A percentile compares a stretch with the other conserved stretches of the same genome.
Conservation (phyloP, 352 stramenopile genomes). For the Discostella stelligera region DNA sequence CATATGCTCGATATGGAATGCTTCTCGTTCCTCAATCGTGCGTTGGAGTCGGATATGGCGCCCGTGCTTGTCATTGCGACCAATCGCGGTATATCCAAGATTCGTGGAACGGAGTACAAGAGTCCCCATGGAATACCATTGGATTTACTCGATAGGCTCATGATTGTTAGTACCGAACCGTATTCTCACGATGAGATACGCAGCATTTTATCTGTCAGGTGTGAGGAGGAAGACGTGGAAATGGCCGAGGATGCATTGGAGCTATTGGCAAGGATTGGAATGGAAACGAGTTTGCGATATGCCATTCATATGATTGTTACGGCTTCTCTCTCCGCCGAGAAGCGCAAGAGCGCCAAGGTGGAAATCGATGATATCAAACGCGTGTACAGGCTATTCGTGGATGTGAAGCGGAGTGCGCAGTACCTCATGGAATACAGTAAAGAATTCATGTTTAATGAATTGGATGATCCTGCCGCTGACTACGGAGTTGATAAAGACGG, state of each 20-base stretch:
- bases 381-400: conserved; percentile 96
- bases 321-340: conserved; percentile 91
- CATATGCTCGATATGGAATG: conserved; percentile 99
- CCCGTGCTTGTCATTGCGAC: conserved; percentile 99
- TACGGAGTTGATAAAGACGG: conserved; percentile 55
- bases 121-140: conserved; percentile 98
- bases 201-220: conserved; percentile 95
- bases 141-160: conserved; percentile 96
- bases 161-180: conserved; percentile 97
- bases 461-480: conserved; percentile 77
- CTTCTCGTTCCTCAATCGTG: conserved; percentile 99
- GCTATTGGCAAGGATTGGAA: conserved; percentile 96
- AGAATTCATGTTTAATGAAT: conserved; percentile 99
- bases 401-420: conserved; percentile 97
- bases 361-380: conserved; percentile 87
- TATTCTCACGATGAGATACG: conserved; percentile 95
- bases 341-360: conserved; percentile 88
- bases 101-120: conserved; percentile 98
- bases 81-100: conserved; percentile 97
- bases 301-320: conserved; percentile 99
- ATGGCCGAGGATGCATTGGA: conserved; percentile 96
- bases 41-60: conserved; percentile 95
- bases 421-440: conserved; percentile 99
- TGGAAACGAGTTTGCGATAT: conserved; percentile 97
- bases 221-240: conserved; percentile 97